Evolutionary conservation across 768 basidiomycete genomes (phyloP).

Genomic region (Saitozyma sp.): DNA sequence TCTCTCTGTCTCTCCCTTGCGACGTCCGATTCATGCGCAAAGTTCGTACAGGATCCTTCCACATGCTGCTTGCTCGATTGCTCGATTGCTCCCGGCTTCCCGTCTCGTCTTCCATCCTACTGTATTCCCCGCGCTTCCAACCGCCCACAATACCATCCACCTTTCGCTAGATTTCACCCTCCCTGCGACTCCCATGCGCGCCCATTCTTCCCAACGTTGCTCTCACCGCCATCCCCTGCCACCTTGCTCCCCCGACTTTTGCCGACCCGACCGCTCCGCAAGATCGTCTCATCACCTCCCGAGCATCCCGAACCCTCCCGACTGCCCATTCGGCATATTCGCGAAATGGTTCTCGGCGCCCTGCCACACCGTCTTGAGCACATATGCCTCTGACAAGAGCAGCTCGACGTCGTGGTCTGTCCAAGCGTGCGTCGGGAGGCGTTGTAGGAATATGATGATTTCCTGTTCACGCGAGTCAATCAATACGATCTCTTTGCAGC

Average conservation of each 20-base stretch:
- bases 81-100: no score
- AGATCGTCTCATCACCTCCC: slow-evolving; percentile 23
- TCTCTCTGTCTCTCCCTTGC: no score
- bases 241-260: neutral
- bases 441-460: slow-evolving; percentile 91
- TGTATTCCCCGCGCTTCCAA: no score
- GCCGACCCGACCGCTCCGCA: neutral
- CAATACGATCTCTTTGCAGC: neutral
- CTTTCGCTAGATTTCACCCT: neutral
- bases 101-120: neutral
- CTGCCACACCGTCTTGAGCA: slow-evolving; percentile 57
- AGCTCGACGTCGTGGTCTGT: slow-evolving; percentile 93
- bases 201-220: no score
- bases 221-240: neutral
- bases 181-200: no score
- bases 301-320: slow-evolving; percentile 42
- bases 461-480: slow-evolving; percentile 60
- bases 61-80: no score
- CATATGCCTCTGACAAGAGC: slow-evolving; percentile 92
- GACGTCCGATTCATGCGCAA: no score
- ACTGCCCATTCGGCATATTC: slow-evolving; percentile 24
- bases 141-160: no score
- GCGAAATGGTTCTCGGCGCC: slow-evolving; percentile 53
- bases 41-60: no score
- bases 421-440: slow-evolving; percentile 69